phyloP scores from a whole-genome alignment of 2,329 filamentous ascomycete genomes.

The Exophiala xenobiotica region DNA sequence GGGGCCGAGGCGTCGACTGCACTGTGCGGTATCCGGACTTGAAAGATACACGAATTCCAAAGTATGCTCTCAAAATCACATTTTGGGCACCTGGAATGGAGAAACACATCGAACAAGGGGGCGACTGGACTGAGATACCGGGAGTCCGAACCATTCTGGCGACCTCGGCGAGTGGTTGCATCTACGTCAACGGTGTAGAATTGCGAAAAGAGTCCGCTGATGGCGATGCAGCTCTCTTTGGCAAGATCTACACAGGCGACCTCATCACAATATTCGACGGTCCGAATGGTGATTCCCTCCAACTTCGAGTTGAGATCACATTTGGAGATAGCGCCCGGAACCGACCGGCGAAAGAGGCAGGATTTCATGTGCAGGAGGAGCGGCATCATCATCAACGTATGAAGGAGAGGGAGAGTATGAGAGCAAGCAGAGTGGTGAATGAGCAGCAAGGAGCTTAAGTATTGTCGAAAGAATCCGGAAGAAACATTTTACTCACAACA shows the following conservation, averaged over 20 bases:
- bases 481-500: too few relatives aligned
- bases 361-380: slow-evolving; percentile 42
- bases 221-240: slow-evolving; percentile 55
- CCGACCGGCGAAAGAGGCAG: slow-evolving; percentile 43
- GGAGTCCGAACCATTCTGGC: slow-evolving; percentile 70
- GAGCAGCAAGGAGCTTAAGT: slow-evolving; percentile 1
- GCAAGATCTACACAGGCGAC: slow-evolving; percentile 74
- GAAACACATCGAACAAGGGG: slow-evolving; percentile 54
- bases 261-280: slow-evolving; percentile 68
- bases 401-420: slow-evolving; percentile 26
- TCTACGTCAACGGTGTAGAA: slow-evolving; percentile 71
- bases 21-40: slow-evolving; percentile 64
- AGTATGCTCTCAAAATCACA: slow-evolving; percentile 75
- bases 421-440: slow-evolving; percentile 17
- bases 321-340: slow-evolving; percentile 45
- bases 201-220: slow-evolving; percentile 59
- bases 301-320: slow-evolving; percentile 47
- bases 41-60: slow-evolving; percentile 71
- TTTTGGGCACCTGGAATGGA: slow-evolving; percentile 71
- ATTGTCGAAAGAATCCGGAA: too few relatives aligned
- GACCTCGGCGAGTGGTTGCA: slow-evolving; percentile 73
- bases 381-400: slow-evolving; percentile 35
- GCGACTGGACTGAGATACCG: slow-evolving; percentile 54
- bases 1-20: slow-evolving; percentile 71
- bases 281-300: slow-evolving; percentile 40